Evolutionary conservation across 2,329 filamentous ascomycete genomes (phyloP).

Genomic region (Spiromastix sp.): DNA sequence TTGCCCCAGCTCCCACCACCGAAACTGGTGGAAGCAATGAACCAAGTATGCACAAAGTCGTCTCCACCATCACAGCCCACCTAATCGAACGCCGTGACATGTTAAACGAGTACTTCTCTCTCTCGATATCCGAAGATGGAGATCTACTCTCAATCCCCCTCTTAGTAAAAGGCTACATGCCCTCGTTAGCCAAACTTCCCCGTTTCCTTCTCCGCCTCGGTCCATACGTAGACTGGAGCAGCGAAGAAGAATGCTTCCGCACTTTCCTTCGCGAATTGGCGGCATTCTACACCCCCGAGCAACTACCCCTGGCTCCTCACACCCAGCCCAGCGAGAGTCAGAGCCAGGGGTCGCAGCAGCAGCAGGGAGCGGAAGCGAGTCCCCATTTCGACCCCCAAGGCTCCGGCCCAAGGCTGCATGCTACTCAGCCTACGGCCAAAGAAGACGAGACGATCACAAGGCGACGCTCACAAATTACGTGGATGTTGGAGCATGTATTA

Average conservation of each 20-base stretch:
- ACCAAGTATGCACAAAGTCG: conserved; percentile 53
- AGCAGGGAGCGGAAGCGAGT: conserved; percentile 5
- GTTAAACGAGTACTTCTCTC: conserved; percentile 83
- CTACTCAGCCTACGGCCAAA: conserved; percentile 23
- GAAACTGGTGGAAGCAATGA: neutral
- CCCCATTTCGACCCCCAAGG: conserved; percentile 8
- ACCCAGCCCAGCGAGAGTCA: neutral
- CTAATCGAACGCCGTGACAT: conserved; percentile 71
- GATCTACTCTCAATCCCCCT: conserved; percentile 72
- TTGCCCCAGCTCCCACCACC: neutral
- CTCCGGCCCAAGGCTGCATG: conserved; percentile 27
- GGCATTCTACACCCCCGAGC: conserved; percentile 81
- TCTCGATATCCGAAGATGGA: conserved; percentile 70
- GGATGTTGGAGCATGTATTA: conserved; percentile 71
- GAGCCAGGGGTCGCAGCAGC: conserved; percentile 4
- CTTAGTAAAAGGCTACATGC: conserved; percentile 79
- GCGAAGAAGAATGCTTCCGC: conserved; percentile 77
- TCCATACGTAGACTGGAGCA: conserved; percentile 75
- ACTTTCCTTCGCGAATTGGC: conserved; percentile 79
- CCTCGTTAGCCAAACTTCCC: conserved; percentile 75
- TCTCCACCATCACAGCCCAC: conserved; percentile 36
- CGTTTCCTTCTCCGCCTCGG: conserved; percentile 80
- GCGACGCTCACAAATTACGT: conserved; percentile 59
- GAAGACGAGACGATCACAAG: conserved; percentile 29
- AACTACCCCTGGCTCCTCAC: conserved; percentile 43